Evolutionary conservation across 164 flowering plant genomes (phyloP).

Genomic region (Tinospora cordifolia): DNA sequence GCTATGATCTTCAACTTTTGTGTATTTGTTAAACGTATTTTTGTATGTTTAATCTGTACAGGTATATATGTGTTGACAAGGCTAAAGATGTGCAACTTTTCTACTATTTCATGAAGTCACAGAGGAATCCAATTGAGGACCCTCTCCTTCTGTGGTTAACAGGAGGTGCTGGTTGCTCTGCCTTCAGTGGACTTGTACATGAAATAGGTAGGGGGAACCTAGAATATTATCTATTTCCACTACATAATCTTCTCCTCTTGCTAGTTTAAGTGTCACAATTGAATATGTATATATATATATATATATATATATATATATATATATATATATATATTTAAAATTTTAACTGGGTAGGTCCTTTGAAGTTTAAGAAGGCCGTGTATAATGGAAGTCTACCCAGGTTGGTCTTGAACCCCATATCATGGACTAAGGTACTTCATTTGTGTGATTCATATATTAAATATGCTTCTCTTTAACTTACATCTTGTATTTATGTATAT

Average conservation of each 20-base stretch:
- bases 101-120: conserved; percentile 47
- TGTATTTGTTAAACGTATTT: background rate
- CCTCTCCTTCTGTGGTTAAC: conserved; percentile 44
- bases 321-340: too few species aligned
- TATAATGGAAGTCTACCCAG: conserved; percentile 26
- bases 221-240: background rate
- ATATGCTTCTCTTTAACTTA: too few species aligned
- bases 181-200: conserved; percentile 22
- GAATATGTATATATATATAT: too few species aligned
- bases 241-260: background rate
- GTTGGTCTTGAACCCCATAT: conserved; percentile 19
- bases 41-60: too few species aligned
- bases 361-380: conserved; percentile 11
- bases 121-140: conserved; percentile 30
- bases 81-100: too few species aligned
- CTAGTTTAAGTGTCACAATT: too few species aligned
- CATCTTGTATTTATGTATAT: too few species aligned
- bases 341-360: background rate
- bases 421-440: conserved; percentile 44
- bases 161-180: conserved; percentile 58
- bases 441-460: background rate
- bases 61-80: conserved; percentile 45
- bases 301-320: too few species aligned
- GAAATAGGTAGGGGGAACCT: conserved; percentile 49
- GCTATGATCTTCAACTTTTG: background rate